A percentile compares a stretch with the other conserved stretches of the same genome.
These are phyloP conservation scores for Dictyostelium firmibasis DNA, from an alignment of 78 protist species.

Conservation along the genomic window DNA sequence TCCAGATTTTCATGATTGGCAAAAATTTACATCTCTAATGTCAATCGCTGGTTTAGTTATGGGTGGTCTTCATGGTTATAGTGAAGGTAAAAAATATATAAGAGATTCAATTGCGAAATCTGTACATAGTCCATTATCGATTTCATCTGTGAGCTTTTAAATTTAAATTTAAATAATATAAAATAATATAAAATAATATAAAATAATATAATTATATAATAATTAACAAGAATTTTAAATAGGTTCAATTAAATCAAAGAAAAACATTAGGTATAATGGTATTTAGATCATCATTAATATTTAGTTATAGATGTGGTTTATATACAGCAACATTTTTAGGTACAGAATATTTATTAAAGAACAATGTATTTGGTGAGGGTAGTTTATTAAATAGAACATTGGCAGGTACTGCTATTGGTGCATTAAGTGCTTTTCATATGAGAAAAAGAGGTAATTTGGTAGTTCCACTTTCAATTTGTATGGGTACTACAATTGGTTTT, in stretches of 20 bases:
- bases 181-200: neutral
- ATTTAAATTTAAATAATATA: neutral
- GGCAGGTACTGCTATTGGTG: conserved; percentile 39
- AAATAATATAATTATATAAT: neutral
- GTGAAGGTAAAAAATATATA: conserved; percentile 6
- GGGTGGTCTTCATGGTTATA: conserved; percentile 68
- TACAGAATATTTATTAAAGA: conserved; percentile 6
- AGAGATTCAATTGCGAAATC: conserved; percentile 15
- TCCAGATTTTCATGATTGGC: conserved; percentile 31
- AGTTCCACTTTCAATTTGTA: neutral
- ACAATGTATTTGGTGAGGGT: conserved; percentile 33
- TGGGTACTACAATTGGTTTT: conserved; percentile 31
- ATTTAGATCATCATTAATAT: conserved; percentile 37
- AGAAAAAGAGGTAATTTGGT: conserved; percentile 52
- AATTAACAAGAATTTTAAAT: neutral
- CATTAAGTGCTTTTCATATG: conserved; percentile 21
- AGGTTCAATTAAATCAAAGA: conserved; percentile 26
- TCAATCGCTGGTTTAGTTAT: conserved; percentile 29
- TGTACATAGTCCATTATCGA: conserved; percentile 25
- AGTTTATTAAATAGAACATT: neutral
- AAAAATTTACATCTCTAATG: neutral
- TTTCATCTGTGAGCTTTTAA: conserved; percentile 11
- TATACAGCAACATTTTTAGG: conserved; percentile 42
- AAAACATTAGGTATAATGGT: conserved; percentile 38
- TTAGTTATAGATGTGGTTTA: conserved; percentile 35